Evolutionary conservation across 176 grass and related monocot genomes (phyloP), one percentile per base, ranked within the genome.

Genomic region (Thalia dealbata): DNA sequence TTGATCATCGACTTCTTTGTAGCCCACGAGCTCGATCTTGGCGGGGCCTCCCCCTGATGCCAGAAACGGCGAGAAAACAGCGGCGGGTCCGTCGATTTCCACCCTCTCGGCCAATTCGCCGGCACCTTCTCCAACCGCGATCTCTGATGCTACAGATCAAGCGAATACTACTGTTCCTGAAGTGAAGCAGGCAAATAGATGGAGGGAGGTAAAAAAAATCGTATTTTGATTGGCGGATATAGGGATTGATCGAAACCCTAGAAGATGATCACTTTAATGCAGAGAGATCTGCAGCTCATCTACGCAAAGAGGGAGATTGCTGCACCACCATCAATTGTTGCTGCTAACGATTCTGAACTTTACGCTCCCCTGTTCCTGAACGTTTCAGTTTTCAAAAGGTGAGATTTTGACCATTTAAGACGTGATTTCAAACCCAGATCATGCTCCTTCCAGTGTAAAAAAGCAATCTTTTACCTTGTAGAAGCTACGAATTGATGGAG

Each of bases 361-460:
- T 79, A 87, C 63, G 67, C 84, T 71, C 80, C 92, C 5, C 79
- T 96, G 56, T 96, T 96, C 88, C 88, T 79, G 61, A 91, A 96
- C 70, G 77, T 96, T 10, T 96, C 92, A 59, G 77, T 70, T 22
- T 96, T 96, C 74, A 96, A 85, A 84, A 87, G 88, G 92, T 89
- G 81, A 44, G 24, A 26, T 15, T 0, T n/a, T n/a, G n/a, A n/a
- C n/a, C n/a, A n/a, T n/a, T n/a, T n/a, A 84, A 87, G 88, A 88
- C 89, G 81, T 29, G 24, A 26, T 15, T 0, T 38, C 32, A 38
- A 38, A 2, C 32, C 32, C 32, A 38, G 32, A 38, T 38, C 32
- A 38, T 38, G 32, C 32, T 38, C 32, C 1, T 38, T 38, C 32
- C 1, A 2, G 32, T 38, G 32, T 1, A 38, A 38, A n/a, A n/a